These are phyloP conservation scores for Solanum corneliomulleri DNA, from an alignment of 257 asterid species.

Conservation along the genomic window DNA sequence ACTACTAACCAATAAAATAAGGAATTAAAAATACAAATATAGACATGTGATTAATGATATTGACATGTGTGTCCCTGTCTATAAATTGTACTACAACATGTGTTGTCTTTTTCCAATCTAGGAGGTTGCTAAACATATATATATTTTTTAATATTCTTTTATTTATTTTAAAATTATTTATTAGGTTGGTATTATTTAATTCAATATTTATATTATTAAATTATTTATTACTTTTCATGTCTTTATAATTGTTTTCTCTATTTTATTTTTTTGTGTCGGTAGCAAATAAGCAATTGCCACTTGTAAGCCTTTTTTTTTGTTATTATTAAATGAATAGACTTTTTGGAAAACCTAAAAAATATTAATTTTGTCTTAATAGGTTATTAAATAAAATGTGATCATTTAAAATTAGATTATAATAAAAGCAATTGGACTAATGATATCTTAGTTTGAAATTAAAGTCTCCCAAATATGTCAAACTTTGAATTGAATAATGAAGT, in stretches of 20 bases:
- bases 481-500: not conserved
- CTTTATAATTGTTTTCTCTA: not conserved
- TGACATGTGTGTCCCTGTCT: slow-evolving; percentile 3
- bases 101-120: not conserved
- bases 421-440: not conserved
- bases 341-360: not conserved
- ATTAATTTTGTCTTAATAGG: not conserved
- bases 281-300: not conserved
- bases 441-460: not conserved
- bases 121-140: not conserved
- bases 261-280: slow-evolving; percentile 8
- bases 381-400: not conserved
- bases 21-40: not conserved
- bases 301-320: not conserved
- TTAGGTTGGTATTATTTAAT: not conserved
- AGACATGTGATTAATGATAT: not conserved
- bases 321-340: not conserved
- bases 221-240: not conserved
- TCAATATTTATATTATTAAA: not conserved
- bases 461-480: not conserved
- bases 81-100: not conserved
- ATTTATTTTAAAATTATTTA: not conserved
- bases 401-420: not conserved
- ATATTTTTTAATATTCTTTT: not conserved
- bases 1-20: not conserved